Evolutionary conservation across 306 rosid genomes (phyloP).

Genomic region (Casuarina glauca): DNA sequence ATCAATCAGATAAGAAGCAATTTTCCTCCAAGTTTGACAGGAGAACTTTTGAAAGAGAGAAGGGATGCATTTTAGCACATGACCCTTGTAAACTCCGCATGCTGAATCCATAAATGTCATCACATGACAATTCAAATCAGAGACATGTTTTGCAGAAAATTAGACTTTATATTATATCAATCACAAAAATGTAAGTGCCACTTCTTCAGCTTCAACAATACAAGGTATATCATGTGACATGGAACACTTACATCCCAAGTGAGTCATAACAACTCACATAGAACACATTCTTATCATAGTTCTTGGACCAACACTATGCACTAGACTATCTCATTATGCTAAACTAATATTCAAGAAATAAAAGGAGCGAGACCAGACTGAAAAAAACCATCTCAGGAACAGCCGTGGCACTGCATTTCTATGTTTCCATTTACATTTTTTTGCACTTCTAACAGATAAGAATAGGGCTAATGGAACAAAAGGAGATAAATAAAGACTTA

Average conservation of each 20-base stretch:
- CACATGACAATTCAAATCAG: not conserved
- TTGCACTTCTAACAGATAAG: not conserved
- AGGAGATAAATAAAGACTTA: not conserved
- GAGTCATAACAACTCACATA: not conserved
- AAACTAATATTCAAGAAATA: not conserved
- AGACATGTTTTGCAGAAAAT: constrained; percentile 1
- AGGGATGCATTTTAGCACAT: too few relatives aligned
- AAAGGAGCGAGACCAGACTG: not conserved
- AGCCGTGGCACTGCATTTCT: not conserved
- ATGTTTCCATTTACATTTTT: not conserved
- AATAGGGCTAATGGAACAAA: not conserved
- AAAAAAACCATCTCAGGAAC: constrained; percentile 2
- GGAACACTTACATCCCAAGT: not conserved
- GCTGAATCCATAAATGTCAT: not conserved
- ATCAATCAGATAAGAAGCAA: too few relatives aligned
- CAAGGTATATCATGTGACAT: constrained; percentile 1
- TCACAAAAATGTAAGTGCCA: not conserved
- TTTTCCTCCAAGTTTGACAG: too few relatives aligned
- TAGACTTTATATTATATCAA: constrained; percentile 8
- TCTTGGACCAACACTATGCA: not conserved
- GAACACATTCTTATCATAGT: not conserved
- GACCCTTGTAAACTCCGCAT: not conserved
- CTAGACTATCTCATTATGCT: not conserved
- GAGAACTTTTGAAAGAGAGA: too few relatives aligned
- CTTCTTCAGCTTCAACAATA: constrained; percentile 1